These are phyloP conservation scores for Zygoascus meyerae DNA, from an alignment of 1,139 yeast genomes.

Conservation along the genomic window DNA sequence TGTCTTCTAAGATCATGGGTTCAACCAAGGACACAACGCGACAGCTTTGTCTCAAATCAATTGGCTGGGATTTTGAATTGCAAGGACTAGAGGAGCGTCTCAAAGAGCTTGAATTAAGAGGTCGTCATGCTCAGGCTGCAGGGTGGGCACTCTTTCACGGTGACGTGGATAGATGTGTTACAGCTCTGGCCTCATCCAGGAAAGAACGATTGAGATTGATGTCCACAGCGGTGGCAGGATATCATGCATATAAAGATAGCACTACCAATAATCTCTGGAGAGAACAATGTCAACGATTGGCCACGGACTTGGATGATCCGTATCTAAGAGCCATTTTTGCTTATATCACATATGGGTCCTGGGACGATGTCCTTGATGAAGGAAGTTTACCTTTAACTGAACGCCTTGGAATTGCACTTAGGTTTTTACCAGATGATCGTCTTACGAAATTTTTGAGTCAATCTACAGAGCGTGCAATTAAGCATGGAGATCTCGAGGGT, in stretches of 20 bases:
- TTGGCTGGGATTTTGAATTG: slow-evolving; percentile 87
- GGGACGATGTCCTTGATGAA: slow-evolving; percentile 95
- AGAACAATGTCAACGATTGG: slow-evolving; percentile 83
- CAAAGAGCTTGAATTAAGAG: slow-evolving; percentile 48
- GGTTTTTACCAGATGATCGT: slow-evolving; percentile 78
- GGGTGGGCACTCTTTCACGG: slow-evolving; percentile 98
- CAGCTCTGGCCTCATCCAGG: slow-evolving; percentile 53
- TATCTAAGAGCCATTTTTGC: slow-evolving; percentile 90
- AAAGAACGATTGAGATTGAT: slow-evolving; percentile 65
- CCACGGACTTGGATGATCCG: slow-evolving; percentile 83
- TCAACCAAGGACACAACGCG: slow-evolving; percentile 44
- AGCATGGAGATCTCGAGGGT: slow-evolving; percentile 85
- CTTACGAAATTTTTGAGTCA: slow-evolving; percentile 48
- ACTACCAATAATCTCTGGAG: slow-evolving; percentile 80
- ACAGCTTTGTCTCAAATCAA: slow-evolving; percentile 71
- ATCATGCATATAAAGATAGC: slow-evolving; percentile 63
- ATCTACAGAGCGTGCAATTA: slow-evolving; percentile 65
- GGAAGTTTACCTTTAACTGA: slow-evolving; percentile 83
- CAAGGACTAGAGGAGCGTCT: slow-evolving; percentile 71
- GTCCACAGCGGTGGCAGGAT: slow-evolving; percentile 94
- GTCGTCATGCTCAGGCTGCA: slow-evolving; percentile 82
- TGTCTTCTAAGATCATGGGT: slow-evolving; percentile 24
- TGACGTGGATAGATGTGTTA: slow-evolving; percentile 73
- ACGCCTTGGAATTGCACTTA: slow-evolving; percentile 79
- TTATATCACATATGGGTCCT: slow-evolving; percentile 86